Evolutionary conservation across 2,329 filamentous ascomycete species (phyloP), one percentile per base, ranked within the genome.

Genomic region (Alternaria sp.): DNA sequence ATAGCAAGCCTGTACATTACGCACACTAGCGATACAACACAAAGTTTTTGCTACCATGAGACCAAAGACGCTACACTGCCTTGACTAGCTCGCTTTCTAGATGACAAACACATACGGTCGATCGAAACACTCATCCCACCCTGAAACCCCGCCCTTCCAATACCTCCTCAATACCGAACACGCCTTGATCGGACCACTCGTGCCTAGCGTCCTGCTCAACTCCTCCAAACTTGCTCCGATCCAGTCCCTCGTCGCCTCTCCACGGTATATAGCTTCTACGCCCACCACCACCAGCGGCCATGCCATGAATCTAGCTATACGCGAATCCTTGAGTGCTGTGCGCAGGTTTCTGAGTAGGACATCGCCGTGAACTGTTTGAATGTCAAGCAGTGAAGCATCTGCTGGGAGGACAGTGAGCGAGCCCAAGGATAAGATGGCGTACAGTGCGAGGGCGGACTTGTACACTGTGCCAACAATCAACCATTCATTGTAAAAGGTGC

Each of bases 111-210:
- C 68, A 38, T 72, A 69, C 53, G 70, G 60, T 43, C 60, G 32
- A 49, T 72, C 63, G 49, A 76, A 77, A 49, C 74, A 77, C 30
- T 69, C 70, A 20, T 76, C 72, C 73, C 74, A 74, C 8, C 70
- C 71, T 9, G 56, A 43, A 32, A 63, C 54, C 16, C 52, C 64
- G 14, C 60, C 68, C 43, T 57, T 34, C 74, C 74, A 76, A 43
- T 73, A 77, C 25, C 62, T 62, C 28, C 46, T 62, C 59, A 77
- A 32, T 18, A 71, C 63, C 3, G 60, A 62, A 22, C 64, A 56
- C 28, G 69, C 68, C 34, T 71, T 70, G 27, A 75, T 36, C 4
- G 72, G 71, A 38, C 64, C 61, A 10, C 61, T 70, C 7, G 68
- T 68, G 1, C 74, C 74, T 16, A 68, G 38, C 9, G 59, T 22